Evolutionary conservation across 768 basidiomycete genomes (phyloP).

Genomic region (Mycena galopus): DNA sequence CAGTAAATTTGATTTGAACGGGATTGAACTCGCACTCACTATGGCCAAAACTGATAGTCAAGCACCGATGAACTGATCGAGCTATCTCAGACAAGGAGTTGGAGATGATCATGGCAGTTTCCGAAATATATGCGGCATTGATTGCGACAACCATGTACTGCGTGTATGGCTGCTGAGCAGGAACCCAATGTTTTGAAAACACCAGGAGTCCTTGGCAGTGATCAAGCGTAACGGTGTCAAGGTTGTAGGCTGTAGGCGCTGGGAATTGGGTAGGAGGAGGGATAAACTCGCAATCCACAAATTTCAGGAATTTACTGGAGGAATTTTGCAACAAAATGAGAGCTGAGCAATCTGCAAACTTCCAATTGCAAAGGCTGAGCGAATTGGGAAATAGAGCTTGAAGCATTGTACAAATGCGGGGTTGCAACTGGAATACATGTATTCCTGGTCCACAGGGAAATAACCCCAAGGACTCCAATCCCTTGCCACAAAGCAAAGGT

Average conservation of each 20-base stretch:
- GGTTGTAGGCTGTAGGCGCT: neutral
- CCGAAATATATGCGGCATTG: too few species aligned
- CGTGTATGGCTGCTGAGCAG: neutral
- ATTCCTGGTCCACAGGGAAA: too few species aligned
- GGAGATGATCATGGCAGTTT: neutral
- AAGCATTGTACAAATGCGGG: too few species aligned
- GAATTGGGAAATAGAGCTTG: too few species aligned
- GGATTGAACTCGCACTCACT: neutral
- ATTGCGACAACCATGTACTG: neutral
- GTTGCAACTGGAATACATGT: too few species aligned
- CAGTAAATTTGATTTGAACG: neutral
- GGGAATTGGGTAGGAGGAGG: neutral
- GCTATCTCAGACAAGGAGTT: neutral
- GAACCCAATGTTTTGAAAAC: neutral
- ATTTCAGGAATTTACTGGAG: too few species aligned
- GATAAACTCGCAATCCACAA: too few species aligned
- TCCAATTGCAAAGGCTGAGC: too few species aligned
- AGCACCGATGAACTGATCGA: neutral
- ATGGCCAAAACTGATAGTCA: neutral
- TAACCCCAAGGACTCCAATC: too few species aligned
- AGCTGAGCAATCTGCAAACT: too few species aligned
- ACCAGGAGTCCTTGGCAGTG: neutral
- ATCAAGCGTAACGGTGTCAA: neutral
- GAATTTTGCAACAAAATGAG: too few species aligned
- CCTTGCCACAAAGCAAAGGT: too few species aligned